Base-by-base conservation (phyloP, 768 basidiomycete species). In the Kwoniella pini region DNA sequence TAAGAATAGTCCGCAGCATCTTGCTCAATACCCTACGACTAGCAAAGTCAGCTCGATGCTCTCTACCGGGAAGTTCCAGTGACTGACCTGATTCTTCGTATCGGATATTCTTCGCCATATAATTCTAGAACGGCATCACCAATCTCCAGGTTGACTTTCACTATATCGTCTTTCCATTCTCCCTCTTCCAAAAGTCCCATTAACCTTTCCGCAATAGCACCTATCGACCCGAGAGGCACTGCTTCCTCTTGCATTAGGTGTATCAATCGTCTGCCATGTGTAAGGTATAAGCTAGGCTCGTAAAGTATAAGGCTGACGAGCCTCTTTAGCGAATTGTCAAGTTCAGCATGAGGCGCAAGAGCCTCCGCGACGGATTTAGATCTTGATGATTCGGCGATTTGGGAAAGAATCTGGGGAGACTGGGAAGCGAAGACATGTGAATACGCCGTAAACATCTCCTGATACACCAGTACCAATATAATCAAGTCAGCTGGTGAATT, bases 1-100 rank as follows among this genome's bases (percentile, higher is more conserved):
- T 80, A 79, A 75, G 85, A 86, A 45, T 76, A 52, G 57, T 79
- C 38, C 87, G 84, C 64, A 91, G 76, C 57, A 80, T 80, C 28
- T 83, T 80, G 6, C 88, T 55, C 33, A 88, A 65, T 15, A 85
- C 79, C 59, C 87, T 83, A 33, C 3, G 21, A 26, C 15, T 36
- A 7, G 33, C 7, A 36, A 36, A 15, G 15, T 36, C 33, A 36
- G 33, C 33, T 36, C 15, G 33, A 15, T 7, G 15, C 33, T 36
- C 33, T 15, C 33, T 7, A n/a, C 13, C 3, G 11, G 31, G 30
- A 13, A 50, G 27, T 30, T 50, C 45, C 84, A 85, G 13, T 88
- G 86, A 57, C 30, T 60, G 52, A 60, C 54, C 43, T 54, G 31
- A 63, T 24, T 39, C 70, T 50, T n/a, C 73, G 56, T 13, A 75